phyloP scores from a whole-genome alignment of 768 basidiomycete genomes.

The Russula sp. region DNA sequence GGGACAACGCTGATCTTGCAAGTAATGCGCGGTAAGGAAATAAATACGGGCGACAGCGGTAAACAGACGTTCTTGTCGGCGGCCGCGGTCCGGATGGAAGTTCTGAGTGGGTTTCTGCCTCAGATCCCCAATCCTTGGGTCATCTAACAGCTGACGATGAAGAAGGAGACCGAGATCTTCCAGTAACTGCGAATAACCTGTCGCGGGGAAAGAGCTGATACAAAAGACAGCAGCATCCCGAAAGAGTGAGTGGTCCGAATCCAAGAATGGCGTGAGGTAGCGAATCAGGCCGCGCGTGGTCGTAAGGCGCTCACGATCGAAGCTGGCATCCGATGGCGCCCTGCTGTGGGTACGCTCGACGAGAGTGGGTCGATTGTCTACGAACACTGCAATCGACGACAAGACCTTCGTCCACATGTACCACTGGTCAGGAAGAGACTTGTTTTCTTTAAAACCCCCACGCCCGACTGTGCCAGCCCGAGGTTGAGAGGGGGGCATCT shows the following conservation, averaged over 20 bases:
- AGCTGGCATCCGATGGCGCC: conserved; percentile 64
- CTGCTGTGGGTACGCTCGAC: conserved; percentile 59
- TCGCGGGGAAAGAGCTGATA: conserved; percentile 79
- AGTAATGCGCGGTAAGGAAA: conserved; percentile 70
- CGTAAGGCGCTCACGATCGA: conserved; percentile 77
- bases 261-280: conserved; percentile 80
- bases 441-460: conserved; percentile 56
- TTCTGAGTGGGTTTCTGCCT: conserved; percentile 38
- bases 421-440: conserved; percentile 67
- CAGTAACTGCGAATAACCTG: conserved; percentile 70
- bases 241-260: conserved; percentile 77
- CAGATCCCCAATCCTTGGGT: conserved; percentile 37
- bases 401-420: conserved; percentile 77
- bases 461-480: conserved; percentile 41
- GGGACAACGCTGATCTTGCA: conserved; percentile 63
- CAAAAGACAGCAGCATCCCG: conserved; percentile 83
- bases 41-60: conserved; percentile 88
- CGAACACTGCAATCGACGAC: conserved; percentile 71
- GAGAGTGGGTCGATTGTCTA: conserved; percentile 53
- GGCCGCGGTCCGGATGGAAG: conserved; percentile 48
- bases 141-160: conserved; percentile 80
- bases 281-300: conserved; percentile 79
- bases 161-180: conserved; percentile 80
- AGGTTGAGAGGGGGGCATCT: conserved; percentile 42
- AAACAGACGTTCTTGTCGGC: conserved; percentile 72